Conservation (phyloP, 2,329 filamentous ascomycete species). For the Fusarium mangiferae region DNA sequence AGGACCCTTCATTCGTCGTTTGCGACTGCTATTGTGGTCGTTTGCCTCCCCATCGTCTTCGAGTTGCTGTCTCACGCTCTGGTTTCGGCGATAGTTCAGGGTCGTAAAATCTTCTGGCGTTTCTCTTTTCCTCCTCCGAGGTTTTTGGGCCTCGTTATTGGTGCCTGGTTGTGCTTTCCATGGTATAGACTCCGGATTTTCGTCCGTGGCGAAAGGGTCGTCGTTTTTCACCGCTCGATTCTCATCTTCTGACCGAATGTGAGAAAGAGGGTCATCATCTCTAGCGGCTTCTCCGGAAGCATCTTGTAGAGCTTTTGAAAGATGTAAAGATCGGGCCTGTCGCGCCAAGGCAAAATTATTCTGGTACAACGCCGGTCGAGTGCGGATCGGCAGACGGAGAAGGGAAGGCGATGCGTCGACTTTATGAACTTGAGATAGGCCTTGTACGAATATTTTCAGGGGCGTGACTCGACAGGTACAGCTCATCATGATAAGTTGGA, state of each 20-base stretch:
- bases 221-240: constrained; percentile 3
- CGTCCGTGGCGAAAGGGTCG: not conserved
- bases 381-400: constrained; percentile 26
- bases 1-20: constrained; percentile 25
- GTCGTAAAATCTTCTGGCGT: not conserved
- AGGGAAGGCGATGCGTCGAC: constrained; percentile 39
- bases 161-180: constrained; percentile 18
- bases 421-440: constrained; percentile 54
- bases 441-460: constrained; percentile 60
- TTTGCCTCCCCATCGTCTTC: not conserved
- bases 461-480: constrained; percentile 60
- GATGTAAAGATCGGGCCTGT: constrained; percentile 41
- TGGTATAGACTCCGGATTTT: not conserved
- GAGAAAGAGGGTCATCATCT: not conserved
- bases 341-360: constrained; percentile 27
- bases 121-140: not conserved
- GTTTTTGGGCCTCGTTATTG: not conserved
- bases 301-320: constrained; percentile 35
- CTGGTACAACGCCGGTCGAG: constrained; percentile 17
- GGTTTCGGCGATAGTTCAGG: not conserved
- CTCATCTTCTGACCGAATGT: not conserved
- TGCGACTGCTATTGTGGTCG: not conserved
- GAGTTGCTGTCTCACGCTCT: not conserved
- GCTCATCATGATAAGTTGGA: constrained; percentile 51
- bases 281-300: not conserved